A percentile compares a stretch with the other conserved stretches of the same genome.
phyloP scores from a whole-genome alignment of 108 stramenopile genomes.

The Stephanodiscus triporus region DNA sequence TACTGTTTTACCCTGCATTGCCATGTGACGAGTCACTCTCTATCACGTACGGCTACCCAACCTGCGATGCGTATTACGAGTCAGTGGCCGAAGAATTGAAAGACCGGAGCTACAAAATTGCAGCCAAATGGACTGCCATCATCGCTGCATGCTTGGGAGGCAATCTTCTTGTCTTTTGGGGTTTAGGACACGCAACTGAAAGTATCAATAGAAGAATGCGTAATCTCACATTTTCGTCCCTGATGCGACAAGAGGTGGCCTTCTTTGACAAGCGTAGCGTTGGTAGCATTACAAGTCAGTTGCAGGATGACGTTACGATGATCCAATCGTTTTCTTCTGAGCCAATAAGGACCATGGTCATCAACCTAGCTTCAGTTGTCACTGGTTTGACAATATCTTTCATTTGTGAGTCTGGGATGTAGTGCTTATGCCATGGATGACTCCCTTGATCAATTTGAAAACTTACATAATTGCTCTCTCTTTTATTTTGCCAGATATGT shows the following conservation, averaged over 20 bases:
- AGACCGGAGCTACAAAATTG: constrained; percentile 48
- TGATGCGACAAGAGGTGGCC: constrained; percentile 77
- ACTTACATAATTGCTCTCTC: background rate
- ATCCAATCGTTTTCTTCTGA: constrained; percentile 74
- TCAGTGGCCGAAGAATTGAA: constrained; percentile 60
- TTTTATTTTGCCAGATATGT: constrained; percentile 47
- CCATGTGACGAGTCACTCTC: constrained; percentile 43
- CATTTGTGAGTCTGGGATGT: constrained; percentile 51
- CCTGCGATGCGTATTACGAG: constrained; percentile 64
- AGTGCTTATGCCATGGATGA: constrained; percentile 17
- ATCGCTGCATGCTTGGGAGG: constrained; percentile 60
- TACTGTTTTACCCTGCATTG: constrained; percentile 59
- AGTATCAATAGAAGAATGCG: constrained; percentile 73
- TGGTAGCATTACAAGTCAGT: constrained; percentile 75
- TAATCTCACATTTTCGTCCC: constrained; percentile 56
- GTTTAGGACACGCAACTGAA: constrained; percentile 77
- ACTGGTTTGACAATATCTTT: constrained; percentile 69
- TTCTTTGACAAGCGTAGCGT: constrained; percentile 74
- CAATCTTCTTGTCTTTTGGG: constrained; percentile 60
- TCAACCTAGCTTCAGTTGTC: constrained; percentile 59
- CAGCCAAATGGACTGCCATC: constrained; percentile 50
- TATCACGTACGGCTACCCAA: constrained; percentile 20
- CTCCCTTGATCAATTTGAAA: background rate
- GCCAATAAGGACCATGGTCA: constrained; percentile 64
- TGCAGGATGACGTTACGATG: constrained; percentile 82